phyloP scores from a whole-genome alignment of 345 rosid genomes.

The Jatropha curcas region DNA sequence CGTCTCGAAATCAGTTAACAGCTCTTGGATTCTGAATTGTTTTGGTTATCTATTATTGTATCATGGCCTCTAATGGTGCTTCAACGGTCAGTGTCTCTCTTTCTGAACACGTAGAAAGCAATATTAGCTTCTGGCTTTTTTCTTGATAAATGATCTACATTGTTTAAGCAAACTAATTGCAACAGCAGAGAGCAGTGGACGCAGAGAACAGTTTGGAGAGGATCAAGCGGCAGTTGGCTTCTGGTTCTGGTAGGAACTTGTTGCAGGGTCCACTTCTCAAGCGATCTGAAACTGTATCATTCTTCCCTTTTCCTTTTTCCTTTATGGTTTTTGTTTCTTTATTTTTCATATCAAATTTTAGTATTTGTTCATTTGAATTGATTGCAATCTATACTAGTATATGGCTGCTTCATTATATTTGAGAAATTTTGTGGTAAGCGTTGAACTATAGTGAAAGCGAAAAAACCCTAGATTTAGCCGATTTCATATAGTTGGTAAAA shows the following conservation, averaged over 20 bases:
- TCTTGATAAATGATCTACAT: neutral
- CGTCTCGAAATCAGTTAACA: neutral
- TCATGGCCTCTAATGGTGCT: constrained; percentile 88
- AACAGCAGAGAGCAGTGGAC: constrained; percentile 51
- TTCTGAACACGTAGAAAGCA: no score
- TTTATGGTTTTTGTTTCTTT: no score
- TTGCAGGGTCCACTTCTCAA: constrained; percentile 96
- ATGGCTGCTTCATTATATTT: no score
- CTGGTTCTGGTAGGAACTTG: constrained; percentile 87
- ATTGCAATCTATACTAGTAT: neutral
- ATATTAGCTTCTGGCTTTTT: neutral
- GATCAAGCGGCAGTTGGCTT: constrained; percentile 93
- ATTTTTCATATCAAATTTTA: neutral
- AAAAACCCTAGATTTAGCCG: neutral
- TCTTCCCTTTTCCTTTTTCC: neutral
- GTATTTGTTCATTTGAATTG: neutral
- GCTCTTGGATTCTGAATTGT: constrained; percentile 20
- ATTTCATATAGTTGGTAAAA: no score
- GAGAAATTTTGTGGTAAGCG: neutral
- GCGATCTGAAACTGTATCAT: constrained; percentile 92
- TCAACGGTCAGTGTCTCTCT: constrained; percentile 56
- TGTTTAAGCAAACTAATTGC: neutral
- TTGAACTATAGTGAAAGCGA: neutral
- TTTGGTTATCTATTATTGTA: constrained; percentile 12
- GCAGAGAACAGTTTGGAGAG: constrained; percentile 85